phyloP scores from a whole-genome alignment of 2,329 filamentous ascomycete species.

The Cercospora janseana region DNA sequence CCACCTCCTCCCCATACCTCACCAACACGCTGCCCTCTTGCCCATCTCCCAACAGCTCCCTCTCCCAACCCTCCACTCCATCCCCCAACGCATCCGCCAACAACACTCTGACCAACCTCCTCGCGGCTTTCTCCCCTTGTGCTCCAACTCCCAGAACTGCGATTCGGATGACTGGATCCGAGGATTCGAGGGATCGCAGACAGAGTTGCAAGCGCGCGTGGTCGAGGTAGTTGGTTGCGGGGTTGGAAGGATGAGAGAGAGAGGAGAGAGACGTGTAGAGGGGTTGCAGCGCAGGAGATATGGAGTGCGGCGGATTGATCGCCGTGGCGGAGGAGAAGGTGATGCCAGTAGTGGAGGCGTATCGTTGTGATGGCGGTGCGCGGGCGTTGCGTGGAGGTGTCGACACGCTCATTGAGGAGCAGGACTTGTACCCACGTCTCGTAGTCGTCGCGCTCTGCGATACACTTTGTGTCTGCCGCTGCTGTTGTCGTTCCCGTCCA shows the following conservation, averaged over 20 bases:
- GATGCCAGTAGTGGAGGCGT: too few relatives aligned
- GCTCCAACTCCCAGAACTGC: constrained; percentile 47
- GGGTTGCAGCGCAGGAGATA: too few relatives aligned
- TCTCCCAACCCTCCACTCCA: constrained; percentile 45
- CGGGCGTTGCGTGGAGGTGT: too few relatives aligned
- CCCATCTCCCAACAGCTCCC: constrained; percentile 37
- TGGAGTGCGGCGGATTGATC: constrained; percentile 53
- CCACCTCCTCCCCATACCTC: constrained; percentile 55
- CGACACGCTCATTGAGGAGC: too few relatives aligned
- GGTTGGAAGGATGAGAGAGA: constrained; percentile 53
- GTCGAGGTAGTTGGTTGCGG: constrained; percentile 62
- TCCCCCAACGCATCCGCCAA: constrained; percentile 47
- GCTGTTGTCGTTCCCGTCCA: background rate
- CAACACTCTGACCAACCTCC: constrained; percentile 63
- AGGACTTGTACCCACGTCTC: too few relatives aligned
- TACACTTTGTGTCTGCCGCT: background rate
- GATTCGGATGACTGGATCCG: constrained; percentile 54
- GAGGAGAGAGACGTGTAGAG: too few relatives aligned
- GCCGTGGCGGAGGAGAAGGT: constrained; percentile 49
- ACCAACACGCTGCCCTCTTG: constrained; percentile 43
- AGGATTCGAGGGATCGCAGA: constrained; percentile 60
- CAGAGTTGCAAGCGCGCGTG: constrained; percentile 71
- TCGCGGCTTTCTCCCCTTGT: constrained; percentile 52
- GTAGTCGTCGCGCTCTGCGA: too few relatives aligned
- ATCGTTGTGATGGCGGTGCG: too few relatives aligned